Conservation (phyloP, 805 yeast genomes). For the Yamadazyma akitaensis region DNA sequence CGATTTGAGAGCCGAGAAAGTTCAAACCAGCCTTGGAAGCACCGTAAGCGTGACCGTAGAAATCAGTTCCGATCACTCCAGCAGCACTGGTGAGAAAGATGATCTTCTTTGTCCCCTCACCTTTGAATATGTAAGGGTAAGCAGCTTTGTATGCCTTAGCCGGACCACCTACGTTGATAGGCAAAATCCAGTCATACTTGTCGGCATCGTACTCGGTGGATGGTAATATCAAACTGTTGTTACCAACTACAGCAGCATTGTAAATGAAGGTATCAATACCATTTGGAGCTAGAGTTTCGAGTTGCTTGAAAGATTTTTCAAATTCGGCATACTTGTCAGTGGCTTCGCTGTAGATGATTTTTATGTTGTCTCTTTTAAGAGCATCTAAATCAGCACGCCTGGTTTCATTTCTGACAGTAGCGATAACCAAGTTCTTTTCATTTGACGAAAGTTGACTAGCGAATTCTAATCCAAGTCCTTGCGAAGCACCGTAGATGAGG, state of each 20-base stretch:
- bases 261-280: conserved; percentile 24
- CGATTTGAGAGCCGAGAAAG: conserved; percentile 23
- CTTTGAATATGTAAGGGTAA: conserved; percentile 10
- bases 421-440: conserved; percentile 32
- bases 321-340: conserved; percentile 2
- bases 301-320: conserved; percentile 5
- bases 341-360: conserved; percentile 7
- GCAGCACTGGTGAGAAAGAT: conserved; percentile 18
- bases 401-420: conserved; percentile 35
- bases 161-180: conserved; percentile 11
- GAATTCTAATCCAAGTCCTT: conserved; percentile 38
- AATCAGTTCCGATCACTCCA: neutral
- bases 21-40: conserved; percentile 37
- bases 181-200: neutral
- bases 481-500: conserved; percentile 35
- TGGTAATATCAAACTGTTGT: neutral
- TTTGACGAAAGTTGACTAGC: conserved; percentile 19
- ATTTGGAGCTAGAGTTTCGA: conserved; percentile 8
- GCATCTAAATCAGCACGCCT: conserved; percentile 10
- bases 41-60: conserved; percentile 21
- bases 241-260: conserved; percentile 8
- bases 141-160: conserved; percentile 11
- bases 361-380: conserved; percentile 3
- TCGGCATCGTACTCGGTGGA: conserved; percentile 5
- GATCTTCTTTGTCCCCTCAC: conserved; percentile 14